These are phyloP conservation scores for Hibiscus syriacus DNA, from an alignment of 345 rosid species.

Conservation along the genomic window DNA sequence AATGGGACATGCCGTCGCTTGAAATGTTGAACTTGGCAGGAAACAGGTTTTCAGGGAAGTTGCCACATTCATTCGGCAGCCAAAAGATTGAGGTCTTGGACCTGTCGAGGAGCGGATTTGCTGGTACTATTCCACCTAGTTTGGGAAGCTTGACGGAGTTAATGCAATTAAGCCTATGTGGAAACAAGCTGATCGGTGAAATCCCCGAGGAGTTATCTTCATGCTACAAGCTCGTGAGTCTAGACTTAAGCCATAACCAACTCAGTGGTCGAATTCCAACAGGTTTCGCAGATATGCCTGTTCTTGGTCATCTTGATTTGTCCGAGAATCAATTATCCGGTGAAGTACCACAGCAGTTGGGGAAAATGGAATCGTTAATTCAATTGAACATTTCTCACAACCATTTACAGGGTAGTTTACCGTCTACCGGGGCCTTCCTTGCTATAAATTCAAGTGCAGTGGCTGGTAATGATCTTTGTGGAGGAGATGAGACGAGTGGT, in stretches of 20 bases:
- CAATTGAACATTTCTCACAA: too few species aligned
- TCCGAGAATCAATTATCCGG: conserved; percentile 66
- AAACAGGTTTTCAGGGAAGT: conserved; percentile 47
- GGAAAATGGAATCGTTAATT: conserved; percentile 41
- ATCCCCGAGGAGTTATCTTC: conserved; percentile 64
- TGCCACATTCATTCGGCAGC: conserved; percentile 57
- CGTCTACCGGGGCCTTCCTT: too few species aligned
- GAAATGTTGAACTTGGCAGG: conserved; percentile 63
- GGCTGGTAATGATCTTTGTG: too few species aligned
- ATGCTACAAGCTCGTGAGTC: conserved; percentile 60
- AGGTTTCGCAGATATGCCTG: too few species aligned
- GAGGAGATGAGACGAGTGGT: conserved; percentile 29
- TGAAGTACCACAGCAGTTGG: conserved; percentile 44
- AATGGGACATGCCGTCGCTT: conserved; percentile 69
- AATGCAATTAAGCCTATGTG: conserved; percentile 50
- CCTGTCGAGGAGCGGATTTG: conserved; percentile 49
- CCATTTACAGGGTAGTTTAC: too few species aligned
- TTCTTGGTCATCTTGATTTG: conserved; percentile 69
- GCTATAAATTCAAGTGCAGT: too few species aligned
- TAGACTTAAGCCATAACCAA: too few species aligned
- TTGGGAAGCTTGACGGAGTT: conserved; percentile 41
- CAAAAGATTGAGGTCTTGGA: conserved; percentile 55
- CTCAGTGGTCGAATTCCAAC: too few species aligned
- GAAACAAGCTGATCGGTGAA: conserved; percentile 49
- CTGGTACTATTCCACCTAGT: conserved; percentile 42